These are phyloP conservation scores for Linnemannia elongata DNA, from an alignment of 192 early-diverging fungal species.

Conservation along the genomic window DNA sequence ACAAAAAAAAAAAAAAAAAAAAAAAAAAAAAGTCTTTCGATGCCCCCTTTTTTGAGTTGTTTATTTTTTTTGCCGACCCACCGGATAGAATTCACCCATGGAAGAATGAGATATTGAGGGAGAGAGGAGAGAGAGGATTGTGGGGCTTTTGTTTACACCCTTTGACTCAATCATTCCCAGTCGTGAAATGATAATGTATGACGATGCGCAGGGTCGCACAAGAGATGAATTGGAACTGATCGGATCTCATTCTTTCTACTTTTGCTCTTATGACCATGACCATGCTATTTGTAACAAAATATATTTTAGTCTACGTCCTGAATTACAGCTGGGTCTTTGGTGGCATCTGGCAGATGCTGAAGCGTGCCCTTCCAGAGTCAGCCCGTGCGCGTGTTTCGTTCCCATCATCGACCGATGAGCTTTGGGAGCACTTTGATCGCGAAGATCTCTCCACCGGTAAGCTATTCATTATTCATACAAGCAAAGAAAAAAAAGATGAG, in stretches of 20 bases:
- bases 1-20: neutral
- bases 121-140: neutral
- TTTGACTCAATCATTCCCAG: neutral
- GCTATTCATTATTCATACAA: neutral
- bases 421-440: slow-evolving; percentile 47
- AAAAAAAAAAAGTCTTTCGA: neutral
- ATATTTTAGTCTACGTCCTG: slow-evolving; percentile 46
- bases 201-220: slow-evolving; percentile 33
- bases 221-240: slow-evolving; percentile 15
- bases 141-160: neutral
- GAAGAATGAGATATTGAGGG: neutral
- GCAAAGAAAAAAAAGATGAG: neutral
- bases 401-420: slow-evolving; percentile 42
- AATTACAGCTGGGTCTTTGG: slow-evolving; percentile 59
- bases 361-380: slow-evolving; percentile 49
- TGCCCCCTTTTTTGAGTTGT: neutral
- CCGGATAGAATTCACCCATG: neutral
- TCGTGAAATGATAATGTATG: neutral
- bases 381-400: slow-evolving; percentile 54
- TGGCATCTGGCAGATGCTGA: slow-evolving; percentile 57
- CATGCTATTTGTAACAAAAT: neutral
- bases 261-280: no score
- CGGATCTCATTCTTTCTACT: neutral
- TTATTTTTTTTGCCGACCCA: neutral
- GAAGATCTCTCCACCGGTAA: slow-evolving; percentile 52